phyloP scores from a whole-genome alignment of 2,329 filamentous ascomycete genomes.

The Phaeosphaeria sp. region DNA sequence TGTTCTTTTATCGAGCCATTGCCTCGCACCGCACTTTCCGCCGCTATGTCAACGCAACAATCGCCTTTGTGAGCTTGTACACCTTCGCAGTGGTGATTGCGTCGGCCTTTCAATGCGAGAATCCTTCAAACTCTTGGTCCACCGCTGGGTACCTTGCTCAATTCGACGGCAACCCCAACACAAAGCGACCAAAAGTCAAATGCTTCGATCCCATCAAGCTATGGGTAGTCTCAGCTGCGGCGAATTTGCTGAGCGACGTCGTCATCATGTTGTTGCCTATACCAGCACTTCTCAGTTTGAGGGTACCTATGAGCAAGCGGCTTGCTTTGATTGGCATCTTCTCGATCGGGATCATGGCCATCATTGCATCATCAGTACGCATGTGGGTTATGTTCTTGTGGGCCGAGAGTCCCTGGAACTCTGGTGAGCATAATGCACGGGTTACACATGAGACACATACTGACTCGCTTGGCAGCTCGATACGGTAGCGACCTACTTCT shows the following conservation, averaged over 20 bases:
- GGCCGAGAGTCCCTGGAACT: constrained; percentile 9
- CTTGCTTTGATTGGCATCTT: constrained; percentile 56
- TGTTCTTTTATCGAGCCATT: constrained; percentile 45
- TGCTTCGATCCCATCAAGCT: constrained; percentile 43
- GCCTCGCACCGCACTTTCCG: constrained; percentile 43
- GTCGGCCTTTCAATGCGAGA: constrained; percentile 42
- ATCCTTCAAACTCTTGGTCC: constrained; percentile 36
- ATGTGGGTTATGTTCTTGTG: constrained; percentile 47
- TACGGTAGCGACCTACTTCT: constrained; percentile 47
- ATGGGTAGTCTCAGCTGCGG: constrained; percentile 46
- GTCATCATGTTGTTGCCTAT: constrained; percentile 55
- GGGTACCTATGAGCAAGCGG: constrained; percentile 58
- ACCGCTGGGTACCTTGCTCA: constrained; percentile 38
- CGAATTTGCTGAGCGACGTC: constrained; percentile 52
- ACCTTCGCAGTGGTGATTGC: constrained; percentile 37
- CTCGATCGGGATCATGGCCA: constrained; percentile 44
- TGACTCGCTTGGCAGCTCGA: constrained; percentile 17
- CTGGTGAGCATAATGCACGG: no score
- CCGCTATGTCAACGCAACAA: constrained; percentile 34
- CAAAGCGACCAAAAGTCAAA: constrained; percentile 24
- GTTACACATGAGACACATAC: no score
- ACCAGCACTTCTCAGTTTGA: constrained; percentile 53
- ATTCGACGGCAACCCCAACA: constrained; percentile 32
- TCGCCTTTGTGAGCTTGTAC: constrained; percentile 40
- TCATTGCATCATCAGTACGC: constrained; percentile 43